A percentile compares a stretch with the other conserved stretches of the same genome.
Evolutionary conservation across 73 alveolate genomes (phyloP).

Genomic region (Tetrahymena elliotti): DNA sequence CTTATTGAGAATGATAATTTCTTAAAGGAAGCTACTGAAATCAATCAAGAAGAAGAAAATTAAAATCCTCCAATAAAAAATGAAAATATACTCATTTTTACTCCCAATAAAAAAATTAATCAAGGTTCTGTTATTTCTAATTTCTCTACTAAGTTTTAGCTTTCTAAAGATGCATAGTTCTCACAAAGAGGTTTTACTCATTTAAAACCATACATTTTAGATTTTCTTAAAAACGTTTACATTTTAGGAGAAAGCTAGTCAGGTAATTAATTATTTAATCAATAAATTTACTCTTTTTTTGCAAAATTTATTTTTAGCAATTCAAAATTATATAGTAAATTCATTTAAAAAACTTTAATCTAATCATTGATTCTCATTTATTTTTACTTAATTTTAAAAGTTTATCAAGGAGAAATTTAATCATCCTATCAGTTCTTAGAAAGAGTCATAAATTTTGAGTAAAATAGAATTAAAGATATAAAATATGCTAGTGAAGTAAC

Average conservation of each 20-base stretch:
- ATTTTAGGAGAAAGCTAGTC: background rate
- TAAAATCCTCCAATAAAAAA: background rate
- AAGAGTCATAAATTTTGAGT: background rate
- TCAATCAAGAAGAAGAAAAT: background rate
- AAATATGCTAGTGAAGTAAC: background rate
- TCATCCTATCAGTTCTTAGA: background rate
- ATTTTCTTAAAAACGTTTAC: background rate
- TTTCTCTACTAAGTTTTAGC: background rate
- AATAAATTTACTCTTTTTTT: too few species aligned
- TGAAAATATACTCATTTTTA: background rate
- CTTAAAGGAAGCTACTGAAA: background rate
- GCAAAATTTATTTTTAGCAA: too few species aligned
- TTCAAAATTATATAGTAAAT: too few species aligned
- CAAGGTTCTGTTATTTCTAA: background rate
- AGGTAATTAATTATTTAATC: background rate
- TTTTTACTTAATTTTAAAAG: background rate
- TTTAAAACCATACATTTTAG: background rate
- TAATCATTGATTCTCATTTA: background rate
- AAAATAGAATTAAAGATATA: background rate
- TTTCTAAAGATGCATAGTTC: background rate
- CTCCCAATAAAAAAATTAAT: background rate
- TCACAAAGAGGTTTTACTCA: background rate
- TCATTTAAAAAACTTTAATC: too few species aligned
- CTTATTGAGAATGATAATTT: constrained; percentile 6
- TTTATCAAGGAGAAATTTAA: background rate